Base-by-base conservation (phyloP, 805 yeast species). In the Yarrowia sp. region DNA sequence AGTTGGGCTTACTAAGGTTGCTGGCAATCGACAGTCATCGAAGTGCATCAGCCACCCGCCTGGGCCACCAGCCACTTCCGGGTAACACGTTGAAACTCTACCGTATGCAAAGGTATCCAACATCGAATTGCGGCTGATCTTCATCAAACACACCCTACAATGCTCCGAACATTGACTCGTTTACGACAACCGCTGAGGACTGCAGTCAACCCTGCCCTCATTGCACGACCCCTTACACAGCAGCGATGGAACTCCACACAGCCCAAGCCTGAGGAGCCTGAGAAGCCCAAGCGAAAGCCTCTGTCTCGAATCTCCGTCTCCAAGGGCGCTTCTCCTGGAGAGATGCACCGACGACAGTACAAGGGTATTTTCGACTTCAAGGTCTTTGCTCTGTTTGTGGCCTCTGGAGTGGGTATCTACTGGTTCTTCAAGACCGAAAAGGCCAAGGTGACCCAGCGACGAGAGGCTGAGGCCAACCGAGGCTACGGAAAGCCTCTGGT, bases 401-500 rank as follows among this genome's bases (percentile, higher is more conserved):
- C 81, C 0, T 86, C 85, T 17, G 98, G 97, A 32, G 87, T 87
- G 28, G 87, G 82, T 0, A 76, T 88, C 65, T 88, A 90, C 14
- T 87, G 79, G 73, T 85, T 85, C 75, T 92, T 93, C 77, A 81
- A 83, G 55, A 78, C 78, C 60, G 97, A 93, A 73, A 92, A 91
- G 80, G 84, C 84, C 73, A 84, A 90, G 74, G 73, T 92, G 50
- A 84, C 86, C 68, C 79, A 86, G 32, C 88, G 89, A 72, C 87
- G 85, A 70, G 91, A 88, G 71, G 96, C 92, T 17, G 96, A 90
- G 70, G 83, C 87, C 64, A 90, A 89, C 73, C 83, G 93, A 76
- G 95, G 97, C 15, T 81, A 88, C 71, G 99, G 99, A 22, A 91
- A 87, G 73, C 98, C 98, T 1, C 79, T 89, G 53, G 88, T 95